These are phyloP conservation scores for Metarhizium album DNA, from an alignment of 2,329 filamentous ascomycete genomes.

Conservation along the genomic window DNA sequence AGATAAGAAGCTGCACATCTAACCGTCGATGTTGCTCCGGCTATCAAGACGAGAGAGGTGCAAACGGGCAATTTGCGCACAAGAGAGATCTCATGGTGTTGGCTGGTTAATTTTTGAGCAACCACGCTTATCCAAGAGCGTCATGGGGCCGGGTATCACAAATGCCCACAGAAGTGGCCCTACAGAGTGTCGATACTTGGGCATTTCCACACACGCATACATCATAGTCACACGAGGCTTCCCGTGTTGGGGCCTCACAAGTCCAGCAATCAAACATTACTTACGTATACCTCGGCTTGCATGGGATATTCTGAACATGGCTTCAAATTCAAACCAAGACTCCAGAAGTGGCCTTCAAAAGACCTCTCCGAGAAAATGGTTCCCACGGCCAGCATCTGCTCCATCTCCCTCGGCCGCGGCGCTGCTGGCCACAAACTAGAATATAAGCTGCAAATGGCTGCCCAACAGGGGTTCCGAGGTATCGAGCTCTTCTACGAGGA, in stretches of 20 bases:
- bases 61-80: slow-evolving; percentile 72
- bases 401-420: slow-evolving; percentile 66
- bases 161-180: no score
- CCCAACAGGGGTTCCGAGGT: slow-evolving; percentile 52
- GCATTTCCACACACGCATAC: no score
- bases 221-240: no score
- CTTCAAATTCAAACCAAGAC: background rate
- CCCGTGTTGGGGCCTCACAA: no score
- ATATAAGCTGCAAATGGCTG: slow-evolving; percentile 58
- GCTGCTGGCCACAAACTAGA: slow-evolving; percentile 55
- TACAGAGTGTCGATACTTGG: no score
- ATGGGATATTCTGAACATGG: background rate
- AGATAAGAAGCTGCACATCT: slow-evolving; percentile 54
- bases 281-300: no score
- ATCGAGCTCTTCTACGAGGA: slow-evolving; percentile 75
- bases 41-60: slow-evolving; percentile 65
- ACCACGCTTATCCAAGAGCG: no score
- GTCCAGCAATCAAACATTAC: no score
- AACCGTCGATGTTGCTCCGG: slow-evolving; percentile 54
- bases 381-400: slow-evolving; percentile 54
- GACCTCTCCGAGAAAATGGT: background rate
- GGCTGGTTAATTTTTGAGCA: slow-evolving; percentile 56
- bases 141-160: no score
- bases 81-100: slow-evolving; percentile 57
- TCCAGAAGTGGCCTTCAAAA: background rate